A percentile compares a stretch with the other conserved stretches of the same genome.
These are phyloP conservation scores for Saturnispora bothae DNA, from an alignment of 805 yeast genomes.

Conservation along the genomic window DNA sequence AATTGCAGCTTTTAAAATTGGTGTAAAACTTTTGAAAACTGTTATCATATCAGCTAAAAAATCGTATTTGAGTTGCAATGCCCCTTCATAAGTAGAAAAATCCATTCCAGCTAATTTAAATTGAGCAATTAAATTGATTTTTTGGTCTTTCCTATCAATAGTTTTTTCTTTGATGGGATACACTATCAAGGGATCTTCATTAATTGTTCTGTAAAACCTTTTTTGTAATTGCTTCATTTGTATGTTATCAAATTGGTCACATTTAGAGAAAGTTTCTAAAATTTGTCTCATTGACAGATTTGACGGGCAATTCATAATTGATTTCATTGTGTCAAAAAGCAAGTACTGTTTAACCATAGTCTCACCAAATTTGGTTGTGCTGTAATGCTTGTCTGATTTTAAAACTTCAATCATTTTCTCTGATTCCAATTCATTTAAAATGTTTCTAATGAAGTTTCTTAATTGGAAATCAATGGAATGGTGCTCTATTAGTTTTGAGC, in stretches of 20 bases:
- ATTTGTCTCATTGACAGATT: constrained; percentile 15
- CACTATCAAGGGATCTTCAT: constrained; percentile 28
- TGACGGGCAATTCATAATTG: constrained; percentile 18
- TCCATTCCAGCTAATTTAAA: constrained; percentile 42
- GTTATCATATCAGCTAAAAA: constrained; percentile 35
- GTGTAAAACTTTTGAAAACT: constrained; percentile 32
- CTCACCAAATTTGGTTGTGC: constrained; percentile 33
- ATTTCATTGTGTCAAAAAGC: constrained; percentile 32
- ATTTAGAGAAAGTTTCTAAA: constrained; percentile 23
- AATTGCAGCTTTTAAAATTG: constrained; percentile 34
- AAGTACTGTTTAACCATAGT: constrained; percentile 43
- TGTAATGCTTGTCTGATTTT: constrained; percentile 11
- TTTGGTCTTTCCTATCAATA: constrained; percentile 25
- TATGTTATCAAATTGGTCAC: constrained; percentile 33
- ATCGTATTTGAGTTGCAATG: constrained; percentile 28
- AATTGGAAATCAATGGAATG: constrained; percentile 6
- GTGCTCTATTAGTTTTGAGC: constrained; percentile 18
- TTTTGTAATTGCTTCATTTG: constrained; percentile 36
- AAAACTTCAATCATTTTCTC: constrained; percentile 22
- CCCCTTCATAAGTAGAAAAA: constrained; percentile 34
- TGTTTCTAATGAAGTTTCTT: constrained; percentile 8
- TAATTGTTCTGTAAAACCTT: constrained; percentile 34
- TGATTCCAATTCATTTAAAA: constrained; percentile 25
- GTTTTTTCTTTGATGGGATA: constrained; percentile 28
- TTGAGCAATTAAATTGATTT: constrained; percentile 35